Conservation (phyloP, 1,284 basidiomycete genomes). For the Cutaneotrichosporon dermatis region DNA sequence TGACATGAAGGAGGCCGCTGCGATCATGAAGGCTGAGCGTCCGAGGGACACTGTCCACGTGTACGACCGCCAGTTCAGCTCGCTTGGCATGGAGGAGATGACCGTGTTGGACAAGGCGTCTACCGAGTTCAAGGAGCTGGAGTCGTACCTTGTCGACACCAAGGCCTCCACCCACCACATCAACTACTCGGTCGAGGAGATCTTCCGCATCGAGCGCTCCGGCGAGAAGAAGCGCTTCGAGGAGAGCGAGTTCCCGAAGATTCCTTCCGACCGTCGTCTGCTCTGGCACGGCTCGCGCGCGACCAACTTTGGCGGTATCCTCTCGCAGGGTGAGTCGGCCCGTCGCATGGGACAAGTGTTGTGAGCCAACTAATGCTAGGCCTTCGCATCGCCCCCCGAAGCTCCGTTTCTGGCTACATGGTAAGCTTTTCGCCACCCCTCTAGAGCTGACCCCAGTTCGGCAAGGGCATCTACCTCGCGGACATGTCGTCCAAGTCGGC, state of each 20-base stretch:
- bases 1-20: constrained; percentile 58
- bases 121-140: constrained; percentile 55
- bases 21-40: constrained; percentile 54
- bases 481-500: constrained; percentile 67
- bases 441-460: constrained; percentile 32
- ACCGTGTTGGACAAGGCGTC: constrained; percentile 52
- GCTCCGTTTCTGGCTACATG: constrained; percentile 55
- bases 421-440: constrained; percentile 3
- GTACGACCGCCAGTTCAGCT: constrained; percentile 58
- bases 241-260: constrained; percentile 51
- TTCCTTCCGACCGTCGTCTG: constrained; percentile 56
- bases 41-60: constrained; percentile 56
- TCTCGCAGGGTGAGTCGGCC: constrained; percentile 57
- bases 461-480: constrained; percentile 65
- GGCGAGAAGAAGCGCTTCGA: constrained; percentile 55
- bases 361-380: too few relatives aligned
- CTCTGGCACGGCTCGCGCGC: constrained; percentile 60
- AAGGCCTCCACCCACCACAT: constrained; percentile 51
- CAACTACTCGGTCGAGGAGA: constrained; percentile 52
- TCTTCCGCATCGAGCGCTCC: constrained; percentile 58
- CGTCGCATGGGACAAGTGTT: too few relatives aligned
- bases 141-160: constrained; percentile 57
- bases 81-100: constrained; percentile 57
- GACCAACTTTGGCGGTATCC: constrained; percentile 52
- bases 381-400: constrained; percentile 64